Base-by-base conservation (phyloP, 192 early-diverging fungal species). In the Coemansia biformis region DNA sequence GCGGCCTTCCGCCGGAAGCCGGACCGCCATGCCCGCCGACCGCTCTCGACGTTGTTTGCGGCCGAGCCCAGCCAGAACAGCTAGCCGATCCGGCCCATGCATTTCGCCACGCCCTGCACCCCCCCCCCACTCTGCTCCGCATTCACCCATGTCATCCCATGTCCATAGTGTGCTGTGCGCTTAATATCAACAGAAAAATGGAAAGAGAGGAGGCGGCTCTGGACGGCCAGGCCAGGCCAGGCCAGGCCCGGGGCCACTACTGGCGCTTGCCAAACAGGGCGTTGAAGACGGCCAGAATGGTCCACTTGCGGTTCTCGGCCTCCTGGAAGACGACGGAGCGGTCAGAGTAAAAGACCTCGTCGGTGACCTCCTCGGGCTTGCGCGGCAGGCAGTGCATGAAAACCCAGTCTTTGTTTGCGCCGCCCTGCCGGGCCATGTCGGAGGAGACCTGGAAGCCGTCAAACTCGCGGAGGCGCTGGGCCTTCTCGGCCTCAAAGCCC, bases 221-320 rank as follows among this genome's bases (percentile, higher is more conserved):
- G n/a, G n/a, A n/a, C n/a, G n/a, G n/a, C n/a, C n/a, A n/a, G n/a
- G n/a, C n/a, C n/a, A n/a, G n/a, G n/a, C n/a, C n/a, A n/a, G n/a
- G n/a, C n/a, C n/a, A n/a, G n/a, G n/a, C n/a, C n/a, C n/a, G n/a
- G n/a, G n/a, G n/a, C n/a, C n/a, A n/a, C 13, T 43, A 43, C 6
- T 26, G 16, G 3, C 26, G 29, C 24, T 59, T 72, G 21, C 47
- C n/a, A 15, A 89, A 49, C 32, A 86, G 63, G 4, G 80, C 70
- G 43, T 85, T 77, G 44, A 90, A 79, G 10, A 90, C 87, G 2
- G 93, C 85, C 52, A 99, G 67, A 49, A 92, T 95, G 6, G 96
- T 96, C 85, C 92, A 96, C 65, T 99, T 99, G 62, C 96, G 83
- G 80, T 99, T 97, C 71, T 99, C 94, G 7, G 94, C 96, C 63